phyloP scores from a whole-genome alignment of 768 basidiomycete genomes.

The Sporobolomyces pararoseus region DNA sequence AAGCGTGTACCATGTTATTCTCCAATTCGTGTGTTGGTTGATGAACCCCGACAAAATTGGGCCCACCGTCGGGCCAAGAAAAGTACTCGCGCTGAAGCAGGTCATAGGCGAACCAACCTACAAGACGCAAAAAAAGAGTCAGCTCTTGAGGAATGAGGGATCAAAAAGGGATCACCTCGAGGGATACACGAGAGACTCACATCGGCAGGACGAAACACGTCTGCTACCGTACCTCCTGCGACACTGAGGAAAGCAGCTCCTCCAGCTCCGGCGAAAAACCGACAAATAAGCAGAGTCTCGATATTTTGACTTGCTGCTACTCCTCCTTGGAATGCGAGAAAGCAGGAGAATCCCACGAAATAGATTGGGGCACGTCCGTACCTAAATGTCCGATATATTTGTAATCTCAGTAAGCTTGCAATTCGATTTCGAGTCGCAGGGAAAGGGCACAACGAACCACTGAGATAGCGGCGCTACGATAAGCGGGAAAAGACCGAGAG shows the following conservation, averaged over 20 bases:
- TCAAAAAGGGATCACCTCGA: neutral
- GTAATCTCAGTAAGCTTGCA: too few relatives aligned
- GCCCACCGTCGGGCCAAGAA: slow-evolving; percentile 53
- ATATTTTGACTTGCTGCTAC: slow-evolving; percentile 52
- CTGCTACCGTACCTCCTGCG: slow-evolving; percentile 61
- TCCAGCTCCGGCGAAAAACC: slow-evolving; percentile 59
- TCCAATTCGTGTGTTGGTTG: slow-evolving; percentile 55
- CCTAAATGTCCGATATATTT: too few relatives aligned
- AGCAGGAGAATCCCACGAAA: slow-evolving; percentile 34
- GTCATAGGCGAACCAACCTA: slow-evolving; percentile 53
- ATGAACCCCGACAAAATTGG: slow-evolving; percentile 66
- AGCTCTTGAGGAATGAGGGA: too few relatives aligned
- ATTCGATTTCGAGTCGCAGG: too few relatives aligned
- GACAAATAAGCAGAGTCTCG: slow-evolving; percentile 59
- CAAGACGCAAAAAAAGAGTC: neutral
- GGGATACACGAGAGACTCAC: neutral
- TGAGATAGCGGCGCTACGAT: slow-evolving; percentile 53
- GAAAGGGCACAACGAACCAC: slow-evolving; percentile 59
- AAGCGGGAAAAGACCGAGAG: slow-evolving; percentile 43
- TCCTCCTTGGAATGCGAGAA: slow-evolving; percentile 47
- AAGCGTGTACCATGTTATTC: slow-evolving; percentile 70
- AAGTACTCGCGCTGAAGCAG: slow-evolving; percentile 58
- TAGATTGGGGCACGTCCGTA: slow-evolving; percentile 31
- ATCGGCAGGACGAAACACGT: slow-evolving; percentile 50
- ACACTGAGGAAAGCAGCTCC: slow-evolving; percentile 62